These are phyloP conservation scores for Ceratobasidium sp. DNA, from an alignment of 1,284 basidiomycete genomes.

Conservation along the genomic window DNA sequence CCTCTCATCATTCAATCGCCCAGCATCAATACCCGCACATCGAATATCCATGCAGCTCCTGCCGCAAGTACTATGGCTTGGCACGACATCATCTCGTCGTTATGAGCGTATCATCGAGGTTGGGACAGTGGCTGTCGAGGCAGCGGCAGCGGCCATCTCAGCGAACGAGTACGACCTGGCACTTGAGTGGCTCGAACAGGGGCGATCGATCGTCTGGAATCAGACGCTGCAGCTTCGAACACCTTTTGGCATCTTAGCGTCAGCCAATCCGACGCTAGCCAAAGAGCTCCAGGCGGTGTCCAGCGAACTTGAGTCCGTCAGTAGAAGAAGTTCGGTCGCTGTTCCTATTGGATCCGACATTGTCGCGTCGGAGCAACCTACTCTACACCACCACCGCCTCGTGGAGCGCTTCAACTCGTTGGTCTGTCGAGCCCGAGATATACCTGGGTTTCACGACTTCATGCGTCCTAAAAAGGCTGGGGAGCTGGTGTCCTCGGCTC, in stretches of 20 bases:
- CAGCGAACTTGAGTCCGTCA: not conserved
- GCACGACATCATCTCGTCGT: too few relatives aligned
- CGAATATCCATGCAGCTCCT: too few relatives aligned
- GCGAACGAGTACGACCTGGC: slow-evolving; percentile 37
- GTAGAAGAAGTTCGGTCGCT: too few relatives aligned
- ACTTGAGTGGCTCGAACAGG: slow-evolving; percentile 54
- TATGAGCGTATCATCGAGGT: too few relatives aligned
- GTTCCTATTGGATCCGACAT: too few relatives aligned
- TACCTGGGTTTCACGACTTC: slow-evolving; percentile 34
- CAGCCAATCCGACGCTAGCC: not conserved
- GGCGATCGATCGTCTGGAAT: slow-evolving; percentile 47
- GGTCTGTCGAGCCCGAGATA: not conserved
- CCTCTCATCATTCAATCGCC: too few relatives aligned
- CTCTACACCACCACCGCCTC: too few relatives aligned
- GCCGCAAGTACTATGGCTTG: too few relatives aligned
- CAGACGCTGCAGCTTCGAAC: not conserved
- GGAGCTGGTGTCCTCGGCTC: not conserved
- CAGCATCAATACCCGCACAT: too few relatives aligned
- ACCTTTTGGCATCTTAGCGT: not conserved
- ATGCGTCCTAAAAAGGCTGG: not conserved
- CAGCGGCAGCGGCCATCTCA: not conserved
- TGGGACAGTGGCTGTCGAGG: too few relatives aligned
- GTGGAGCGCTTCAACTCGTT: too few relatives aligned
- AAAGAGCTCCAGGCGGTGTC: not conserved
- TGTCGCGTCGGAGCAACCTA: too few relatives aligned